Base-by-base conservation (phyloP, 2,329 filamentous ascomycete genomes). In the Incumbomyces lentus region DNA sequence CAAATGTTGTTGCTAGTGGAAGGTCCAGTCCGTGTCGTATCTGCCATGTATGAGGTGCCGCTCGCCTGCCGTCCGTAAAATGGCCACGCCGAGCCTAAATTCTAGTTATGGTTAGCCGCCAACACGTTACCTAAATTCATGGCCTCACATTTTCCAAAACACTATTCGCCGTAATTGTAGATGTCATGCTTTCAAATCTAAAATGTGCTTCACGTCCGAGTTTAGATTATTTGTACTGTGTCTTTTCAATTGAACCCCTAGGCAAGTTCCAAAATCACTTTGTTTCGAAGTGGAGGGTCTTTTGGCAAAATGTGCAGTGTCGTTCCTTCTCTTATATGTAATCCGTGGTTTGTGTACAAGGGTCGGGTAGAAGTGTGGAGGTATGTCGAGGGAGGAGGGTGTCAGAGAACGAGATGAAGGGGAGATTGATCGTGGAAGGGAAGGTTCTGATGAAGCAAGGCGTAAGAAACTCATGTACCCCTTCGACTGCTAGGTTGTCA, bases 401-500 rank as follows among this genome's bases (percentile, higher is more conserved):
- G 47, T 29, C 29, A 44, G 47, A 52, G 43, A 52, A 34, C 33
- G 47, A 52, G 53, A 45, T 37, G 42, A 45, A 29, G 19, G 22
- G 18, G 42, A 56, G 49, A 54, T 50, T 55, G 52, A 39, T 44
- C 47, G 48, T 40, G 43, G 50, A 36, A 50, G 50, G 44, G 42
- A 39, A 43, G 36, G 38, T 52, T 32, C 47, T 37, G 42, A 44
- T 37, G 46, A 53, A 45, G 49, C 49, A 58, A 56, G 55, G 52
- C 52, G 48, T 34, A 48, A 43, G 41, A 47, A 48, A 36, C 37
- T 53, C 47, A 55, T 56, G 49, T 55, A 55, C 50, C 56, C 53
- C 56, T 57, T 58, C 51, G 52, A 52, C 56, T 47, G 49, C 52
- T 52, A 55, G 53, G 51, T 55, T 47, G 52, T 54, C 53, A 56